phyloP scores from a whole-genome alignment of 768 basidiomycete species.

The Serpula lacrymans region DNA sequence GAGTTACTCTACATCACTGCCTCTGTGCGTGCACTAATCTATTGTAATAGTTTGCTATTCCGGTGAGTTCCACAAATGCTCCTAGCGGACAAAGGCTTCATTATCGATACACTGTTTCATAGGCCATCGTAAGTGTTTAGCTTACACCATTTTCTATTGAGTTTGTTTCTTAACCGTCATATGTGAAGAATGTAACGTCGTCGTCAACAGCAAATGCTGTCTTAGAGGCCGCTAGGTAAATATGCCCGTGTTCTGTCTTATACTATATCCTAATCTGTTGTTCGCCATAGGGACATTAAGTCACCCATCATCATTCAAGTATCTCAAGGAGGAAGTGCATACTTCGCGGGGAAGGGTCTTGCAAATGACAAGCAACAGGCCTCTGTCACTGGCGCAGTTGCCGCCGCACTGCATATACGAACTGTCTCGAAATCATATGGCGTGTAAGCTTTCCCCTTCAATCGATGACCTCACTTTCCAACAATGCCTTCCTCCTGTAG shows the following conservation, averaged over 20 bases:
- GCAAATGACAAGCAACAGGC: conserved; percentile 63
- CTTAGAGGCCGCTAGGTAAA: conserved; percentile 58
- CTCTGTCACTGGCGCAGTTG: conserved; percentile 58
- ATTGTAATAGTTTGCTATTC: conserved; percentile 36
- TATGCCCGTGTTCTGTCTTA: neutral
- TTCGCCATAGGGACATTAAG: conserved; percentile 60
- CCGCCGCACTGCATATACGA: conserved; percentile 60
- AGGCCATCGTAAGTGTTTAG: conserved; percentile 35
- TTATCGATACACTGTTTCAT: conserved; percentile 11
- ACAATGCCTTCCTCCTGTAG: conserved; percentile 19
- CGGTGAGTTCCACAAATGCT: conserved; percentile 24
- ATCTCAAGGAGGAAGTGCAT: conserved; percentile 64
- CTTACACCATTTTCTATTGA: no score
- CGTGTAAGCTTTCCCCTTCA: conserved; percentile 36
- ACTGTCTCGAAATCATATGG: conserved; percentile 57
- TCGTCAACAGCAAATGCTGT: conserved; percentile 61
- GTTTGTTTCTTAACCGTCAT: neutral
- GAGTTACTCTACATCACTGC: conserved; percentile 12
- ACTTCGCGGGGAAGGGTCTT: conserved; percentile 64
- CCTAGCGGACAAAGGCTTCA: conserved; percentile 2
- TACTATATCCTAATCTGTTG: no score
- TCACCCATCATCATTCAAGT: conserved; percentile 67
- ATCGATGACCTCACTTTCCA: neutral
- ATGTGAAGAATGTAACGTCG: conserved; percentile 58
- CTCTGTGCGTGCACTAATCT: no score